Conservation (phyloP, 495 filamentous ascomycete genomes). For the Aspergillus bridgeri region DNA sequence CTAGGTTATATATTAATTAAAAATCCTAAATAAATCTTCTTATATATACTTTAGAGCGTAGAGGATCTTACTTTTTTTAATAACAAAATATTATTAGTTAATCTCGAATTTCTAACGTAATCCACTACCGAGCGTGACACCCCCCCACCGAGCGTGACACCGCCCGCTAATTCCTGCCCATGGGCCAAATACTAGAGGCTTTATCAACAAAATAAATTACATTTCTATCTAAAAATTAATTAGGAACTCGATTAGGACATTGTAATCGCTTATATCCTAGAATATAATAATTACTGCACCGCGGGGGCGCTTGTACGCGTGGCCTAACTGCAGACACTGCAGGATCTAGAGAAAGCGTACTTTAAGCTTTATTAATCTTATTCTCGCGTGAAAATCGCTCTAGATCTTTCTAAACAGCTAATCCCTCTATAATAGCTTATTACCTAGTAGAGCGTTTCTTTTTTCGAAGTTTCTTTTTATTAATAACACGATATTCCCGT, state of each 20-base stretch:
- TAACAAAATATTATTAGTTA: too few species aligned
- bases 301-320: slow-evolving; percentile 9
- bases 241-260: slow-evolving; percentile 7
- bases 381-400: not conserved
- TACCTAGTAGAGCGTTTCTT: not conserved
- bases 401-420: not conserved
- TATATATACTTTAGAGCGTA: too few species aligned
- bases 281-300: slow-evolving; percentile 10
- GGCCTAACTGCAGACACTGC: not conserved
- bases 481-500: not conserved
- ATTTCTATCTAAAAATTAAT: slow-evolving; percentile 13
- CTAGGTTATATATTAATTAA: too few species aligned
- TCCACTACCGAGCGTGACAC: not conserved
- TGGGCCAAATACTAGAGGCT: not conserved
- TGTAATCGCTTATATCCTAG: too few species aligned
- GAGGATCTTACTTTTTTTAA: too few species aligned
- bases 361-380: slow-evolving; percentile 1
- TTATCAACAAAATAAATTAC: slow-evolving; percentile 2
- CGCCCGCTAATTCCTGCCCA: not conserved
- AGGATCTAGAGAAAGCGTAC: slow-evolving; percentile 1
- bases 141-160: not conserved
- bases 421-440: not conserved
- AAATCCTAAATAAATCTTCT: too few species aligned
- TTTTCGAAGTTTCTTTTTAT: not conserved
- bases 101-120: too few species aligned